phyloP scores from a whole-genome alignment of 2,329 filamentous ascomycete genomes.

The Paracoccidioides brasiliensis region DNA sequence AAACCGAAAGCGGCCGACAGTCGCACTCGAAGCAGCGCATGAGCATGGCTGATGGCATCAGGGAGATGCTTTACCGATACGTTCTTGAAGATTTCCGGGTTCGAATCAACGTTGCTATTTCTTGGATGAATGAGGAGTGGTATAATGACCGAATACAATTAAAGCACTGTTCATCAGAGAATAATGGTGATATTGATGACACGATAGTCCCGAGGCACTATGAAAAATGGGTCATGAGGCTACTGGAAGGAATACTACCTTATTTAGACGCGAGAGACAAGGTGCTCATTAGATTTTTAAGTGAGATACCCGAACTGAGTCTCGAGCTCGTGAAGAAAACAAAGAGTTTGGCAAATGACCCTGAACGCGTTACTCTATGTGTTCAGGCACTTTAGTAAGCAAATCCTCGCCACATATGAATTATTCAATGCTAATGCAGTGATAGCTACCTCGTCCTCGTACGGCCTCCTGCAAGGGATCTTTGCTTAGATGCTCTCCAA shows the following conservation, averaged over 20 bases:
- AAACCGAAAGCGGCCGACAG: slow-evolving; percentile 17
- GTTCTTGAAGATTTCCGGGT: slow-evolving; percentile 84
- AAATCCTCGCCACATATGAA: slow-evolving; percentile 6
- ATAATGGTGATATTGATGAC: slow-evolving; percentile 33
- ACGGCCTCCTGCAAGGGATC: slow-evolving; percentile 45
- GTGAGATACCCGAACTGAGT: slow-evolving; percentile 75
- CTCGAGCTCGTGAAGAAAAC: slow-evolving; percentile 59
- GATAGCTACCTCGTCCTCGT: slow-evolving; percentile 43
- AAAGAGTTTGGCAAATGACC: slow-evolving; percentile 48
- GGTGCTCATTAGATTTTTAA: slow-evolving; percentile 76
- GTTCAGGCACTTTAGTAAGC: slow-evolving; percentile 44
- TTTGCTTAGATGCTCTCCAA: slow-evolving; percentile 45
- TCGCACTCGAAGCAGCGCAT: slow-evolving; percentile 16
- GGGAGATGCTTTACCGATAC: slow-evolving; percentile 70
- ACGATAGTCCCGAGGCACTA: slow-evolving; percentile 47
- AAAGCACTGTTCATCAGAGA: slow-evolving; percentile 31
- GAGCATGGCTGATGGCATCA: slow-evolving; percentile 50
- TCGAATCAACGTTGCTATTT: slow-evolving; percentile 78
- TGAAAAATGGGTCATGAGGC: slow-evolving; percentile 60
- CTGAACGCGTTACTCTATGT: slow-evolving; percentile 48
- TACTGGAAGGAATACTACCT: slow-evolving; percentile 80
- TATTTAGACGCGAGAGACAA: slow-evolving; percentile 90
- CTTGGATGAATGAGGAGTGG: slow-evolving; percentile 96
- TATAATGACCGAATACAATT: slow-evolving; percentile 65
- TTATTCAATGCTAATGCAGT: neutral